phyloP scores from a whole-genome alignment of 192 early-diverging fungal genomes.

The Mortierella claussenii region DNA sequence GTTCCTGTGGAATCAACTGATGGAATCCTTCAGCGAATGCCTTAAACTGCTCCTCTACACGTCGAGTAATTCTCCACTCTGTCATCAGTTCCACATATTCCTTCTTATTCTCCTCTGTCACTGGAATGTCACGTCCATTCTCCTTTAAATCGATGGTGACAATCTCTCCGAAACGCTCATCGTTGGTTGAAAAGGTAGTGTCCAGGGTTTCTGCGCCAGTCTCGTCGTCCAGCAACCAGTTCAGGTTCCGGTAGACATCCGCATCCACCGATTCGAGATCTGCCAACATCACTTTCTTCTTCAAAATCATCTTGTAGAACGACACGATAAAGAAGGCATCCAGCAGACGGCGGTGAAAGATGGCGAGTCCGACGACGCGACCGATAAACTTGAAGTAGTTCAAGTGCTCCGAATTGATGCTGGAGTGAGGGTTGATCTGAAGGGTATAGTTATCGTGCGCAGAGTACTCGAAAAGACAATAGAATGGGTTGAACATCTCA shows the following conservation, averaged over 20 bases:
- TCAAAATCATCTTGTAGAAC: conserved; percentile 96
- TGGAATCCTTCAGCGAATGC: conserved; percentile 95
- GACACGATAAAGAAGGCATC: conserved; percentile 95
- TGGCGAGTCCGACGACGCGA: conserved; percentile 92
- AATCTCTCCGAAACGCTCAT: conserved; percentile 91
- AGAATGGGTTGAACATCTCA: conserved; percentile 99
- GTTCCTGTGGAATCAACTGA: conserved; percentile 94
- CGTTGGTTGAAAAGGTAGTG: conserved; percentile 88
- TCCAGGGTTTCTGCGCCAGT: conserved; percentile 87
- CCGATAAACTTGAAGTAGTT: conserved; percentile 99
- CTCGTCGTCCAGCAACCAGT: conserved; percentile 87
- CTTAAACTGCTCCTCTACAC: conserved; percentile 95
- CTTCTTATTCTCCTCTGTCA: conserved; percentile 95
- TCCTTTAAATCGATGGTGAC: conserved; percentile 91
- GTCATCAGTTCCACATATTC: conserved; percentile 93
- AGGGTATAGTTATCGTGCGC: conserved; percentile 98
- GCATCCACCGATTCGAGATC: conserved; percentile 97
- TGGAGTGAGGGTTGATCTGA: conserved; percentile 95
- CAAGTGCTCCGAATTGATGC: conserved; percentile 95
- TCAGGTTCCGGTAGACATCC: conserved; percentile 88
- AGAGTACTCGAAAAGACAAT: conserved; percentile 95
- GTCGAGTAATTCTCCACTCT: conserved; percentile 87
- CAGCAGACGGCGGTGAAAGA: conserved; percentile 96
- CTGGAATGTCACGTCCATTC: conserved; percentile 85
- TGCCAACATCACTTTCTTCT: conserved; percentile 85